Evolutionary conservation across 805 yeast genomes (phyloP), one percentile per base, ranked within the genome.

Genomic region (Barnettozyma siamensis): DNA sequence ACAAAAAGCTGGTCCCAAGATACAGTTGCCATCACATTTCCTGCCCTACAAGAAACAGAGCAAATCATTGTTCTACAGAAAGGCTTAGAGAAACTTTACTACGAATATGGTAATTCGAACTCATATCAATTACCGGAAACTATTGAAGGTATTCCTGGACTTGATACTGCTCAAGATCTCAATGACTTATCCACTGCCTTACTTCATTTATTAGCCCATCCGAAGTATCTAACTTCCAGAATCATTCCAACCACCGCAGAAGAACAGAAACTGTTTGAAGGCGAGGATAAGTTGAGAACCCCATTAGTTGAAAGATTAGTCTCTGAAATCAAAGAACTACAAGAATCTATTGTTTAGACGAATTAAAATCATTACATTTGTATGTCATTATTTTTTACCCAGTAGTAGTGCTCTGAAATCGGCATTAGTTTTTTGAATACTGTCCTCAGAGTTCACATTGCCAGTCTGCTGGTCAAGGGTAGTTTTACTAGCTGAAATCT

Each of bases 161-260:
- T 84, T 36, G 88, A 83, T 42, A 68, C 75, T 1, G 69, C 66
- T 28, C 67, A 72, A 23, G 83, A 80, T 44, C 69, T 82, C 44
- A 73, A 70, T n/a, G 76, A 73, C 20, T 72, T 89, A 46, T 65
- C 70, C 4, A 76, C 71, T 33, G 76, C 82, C 10, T 63, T 88
- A 42, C 82, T 76, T 41, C 85, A 87, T 49, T 69, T 89, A 31
- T 69, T 87, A 46, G 81, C 89, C 21, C 97, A 89, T 62, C 96
- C 95, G 12, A 88, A 87, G 59, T 88, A 80, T 50, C 65, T 89
- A 46, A 72, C 84, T 5, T 75, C 89, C 6, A 67, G 93, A 49
- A 70, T 85, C 4, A 68, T 73, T 2, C 76, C 89, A 3, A 72
- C 81, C 3, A 74, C 80, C 11, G 37, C 67, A 2, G 91, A 83